Evolutionary conservation across 768 basidiomycete genomes (phyloP).

Genomic region (Leccinellum rugosiceps): DNA sequence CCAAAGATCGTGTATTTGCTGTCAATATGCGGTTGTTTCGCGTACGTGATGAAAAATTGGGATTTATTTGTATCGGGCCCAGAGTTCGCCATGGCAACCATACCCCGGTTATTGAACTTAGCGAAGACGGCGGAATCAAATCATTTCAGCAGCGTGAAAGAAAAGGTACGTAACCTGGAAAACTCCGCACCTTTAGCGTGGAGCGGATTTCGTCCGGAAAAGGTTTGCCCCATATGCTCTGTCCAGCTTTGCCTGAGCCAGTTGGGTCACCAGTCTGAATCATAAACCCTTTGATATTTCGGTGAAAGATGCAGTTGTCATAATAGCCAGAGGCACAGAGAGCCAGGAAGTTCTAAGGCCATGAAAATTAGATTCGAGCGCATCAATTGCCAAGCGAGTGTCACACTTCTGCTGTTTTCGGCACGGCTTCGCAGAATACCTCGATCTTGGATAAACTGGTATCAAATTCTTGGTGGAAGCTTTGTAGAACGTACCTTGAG

Average conservation of each 20-base stretch:
- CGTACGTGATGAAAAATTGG: constrained; percentile 87
- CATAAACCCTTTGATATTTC: constrained; percentile 97
- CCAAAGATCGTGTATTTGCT: constrained; percentile 94
- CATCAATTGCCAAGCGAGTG: background rate
- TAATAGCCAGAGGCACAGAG: constrained; percentile 89
- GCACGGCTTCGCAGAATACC: constrained; percentile 95
- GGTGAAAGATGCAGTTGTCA: constrained; percentile 82
- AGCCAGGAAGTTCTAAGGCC: constrained; percentile 85
- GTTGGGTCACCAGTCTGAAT: constrained; percentile 88
- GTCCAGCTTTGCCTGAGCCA: constrained; percentile 92
- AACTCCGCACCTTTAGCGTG: constrained; percentile 75
- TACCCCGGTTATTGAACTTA: constrained; percentile 92
- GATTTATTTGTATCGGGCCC: constrained; percentile 93
- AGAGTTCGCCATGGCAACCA: constrained; percentile 98
- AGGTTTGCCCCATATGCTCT: constrained; percentile 92
- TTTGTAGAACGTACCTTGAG: constrained; percentile 67
- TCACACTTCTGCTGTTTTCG: constrained; percentile 86
- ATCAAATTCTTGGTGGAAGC: background rate
- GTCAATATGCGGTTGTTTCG: constrained; percentile 92
- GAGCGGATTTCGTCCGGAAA: constrained; percentile 92
- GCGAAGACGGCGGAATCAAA: background rate
- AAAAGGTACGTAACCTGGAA: background rate
- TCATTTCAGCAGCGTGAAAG: background rate
- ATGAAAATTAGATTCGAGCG: background rate
- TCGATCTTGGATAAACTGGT: constrained; percentile 62